These are phyloP conservation scores for Bombardia bombarda DNA, from an alignment of 495 filamentous ascomycete genomes.

Conservation along the genomic window DNA sequence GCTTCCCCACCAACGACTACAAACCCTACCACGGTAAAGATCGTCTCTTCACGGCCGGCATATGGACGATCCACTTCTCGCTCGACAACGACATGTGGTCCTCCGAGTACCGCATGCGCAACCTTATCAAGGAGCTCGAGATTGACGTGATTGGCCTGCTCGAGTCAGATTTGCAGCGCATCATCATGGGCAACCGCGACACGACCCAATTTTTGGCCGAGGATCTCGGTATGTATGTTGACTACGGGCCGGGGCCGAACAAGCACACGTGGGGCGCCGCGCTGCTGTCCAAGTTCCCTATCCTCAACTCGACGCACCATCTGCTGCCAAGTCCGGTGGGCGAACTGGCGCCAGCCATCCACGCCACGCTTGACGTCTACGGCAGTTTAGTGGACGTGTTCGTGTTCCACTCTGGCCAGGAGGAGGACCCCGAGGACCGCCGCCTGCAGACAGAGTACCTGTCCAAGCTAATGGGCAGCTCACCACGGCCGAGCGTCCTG, in stretches of 20 bases:
- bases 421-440: conserved; percentile 93
- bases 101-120: conserved; percentile 86
- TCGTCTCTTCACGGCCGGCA: conserved; percentile 82
- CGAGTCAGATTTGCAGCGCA: conserved; percentile 89
- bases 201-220: conserved; percentile 92
- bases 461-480: conserved; percentile 77
- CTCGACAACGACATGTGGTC: conserved; percentile 99
- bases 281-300: conserved; percentile 93
- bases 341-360: conserved; percentile 92
- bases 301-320: conserved; percentile 94
- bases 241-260: conserved; percentile 95
- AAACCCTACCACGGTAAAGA: conserved; percentile 80
- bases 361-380: conserved; percentile 90
- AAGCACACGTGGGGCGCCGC: conserved; percentile 98
- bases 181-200: conserved; percentile 99
- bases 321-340: conserved; percentile 88
- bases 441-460: conserved; percentile 83
- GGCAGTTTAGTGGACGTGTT: conserved; percentile 86
- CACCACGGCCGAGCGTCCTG: conserved; percentile 72
- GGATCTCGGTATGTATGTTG: conserved; percentile 95
- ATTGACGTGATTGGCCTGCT: conserved; percentile 91
- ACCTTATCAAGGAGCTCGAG: conserved; percentile 87
- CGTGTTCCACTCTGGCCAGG: conserved; percentile 98
- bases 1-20: conserved; percentile 91
- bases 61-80: conserved; percentile 98